Evolutionary conservation across 108 stramenopile species (phyloP).

Genomic region (Nitzschia sp.): DNA sequence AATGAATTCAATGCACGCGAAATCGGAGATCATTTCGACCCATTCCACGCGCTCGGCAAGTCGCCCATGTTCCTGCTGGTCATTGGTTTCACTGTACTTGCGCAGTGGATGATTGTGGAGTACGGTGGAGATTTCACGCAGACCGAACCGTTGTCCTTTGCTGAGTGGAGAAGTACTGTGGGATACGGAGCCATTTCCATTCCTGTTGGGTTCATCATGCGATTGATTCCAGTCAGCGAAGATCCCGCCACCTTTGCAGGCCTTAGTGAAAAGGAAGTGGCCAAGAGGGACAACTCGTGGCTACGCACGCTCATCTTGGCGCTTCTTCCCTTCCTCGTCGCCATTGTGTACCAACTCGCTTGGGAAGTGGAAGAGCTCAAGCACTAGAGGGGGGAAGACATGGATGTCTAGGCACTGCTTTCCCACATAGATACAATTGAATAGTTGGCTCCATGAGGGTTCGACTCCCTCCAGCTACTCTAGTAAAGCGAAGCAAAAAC

Average conservation of each 20-base stretch:
- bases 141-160: conserved; percentile 50
- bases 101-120: conserved; percentile 88
- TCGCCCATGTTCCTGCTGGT: conserved; percentile 84
- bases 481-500: no score
- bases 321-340: conserved; percentile 50
- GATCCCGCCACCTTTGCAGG: conserved; percentile 70
- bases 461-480: no score
- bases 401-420: no score
- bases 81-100: conserved; percentile 78
- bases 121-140: conserved; percentile 86
- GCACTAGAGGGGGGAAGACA: conserved; percentile 15
- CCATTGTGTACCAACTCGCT: conserved; percentile 54
- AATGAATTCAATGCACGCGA: conserved; percentile 94
- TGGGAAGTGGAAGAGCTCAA: conserved; percentile 61
- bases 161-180: conserved; percentile 71
- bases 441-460: no score
- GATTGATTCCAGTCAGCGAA: conserved; percentile 66
- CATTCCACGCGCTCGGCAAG: conserved; percentile 48
- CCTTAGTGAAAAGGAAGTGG: conserved; percentile 26
- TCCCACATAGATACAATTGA: no score
- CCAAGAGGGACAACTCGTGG: conserved; percentile 31
- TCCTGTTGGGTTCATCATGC: conserved; percentile 77
- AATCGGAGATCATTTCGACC: conserved; percentile 72
- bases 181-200: conserved; percentile 66
- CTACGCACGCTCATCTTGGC: conserved; percentile 33